These are phyloP conservation scores for Amaranthus cruentus DNA, from an alignment of 148 eudicot species.

Conservation along the genomic window DNA sequence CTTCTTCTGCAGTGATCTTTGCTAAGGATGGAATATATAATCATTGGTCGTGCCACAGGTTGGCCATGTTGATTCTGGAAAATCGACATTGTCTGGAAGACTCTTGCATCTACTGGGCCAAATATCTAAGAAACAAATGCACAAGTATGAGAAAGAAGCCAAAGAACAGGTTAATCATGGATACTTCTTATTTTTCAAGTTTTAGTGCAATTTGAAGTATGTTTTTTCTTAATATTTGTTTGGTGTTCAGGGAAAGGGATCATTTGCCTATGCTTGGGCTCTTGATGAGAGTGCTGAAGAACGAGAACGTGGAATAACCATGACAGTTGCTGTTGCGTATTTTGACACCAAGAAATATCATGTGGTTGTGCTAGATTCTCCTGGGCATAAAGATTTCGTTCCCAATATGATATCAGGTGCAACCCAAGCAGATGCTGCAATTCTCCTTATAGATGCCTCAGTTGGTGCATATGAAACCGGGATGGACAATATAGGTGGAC, in stretches of 20 bases:
- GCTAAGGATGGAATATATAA: not conserved
- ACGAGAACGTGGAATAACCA: constrained; percentile 96
- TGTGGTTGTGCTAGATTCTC: constrained; percentile 90
- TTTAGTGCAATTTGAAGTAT: not conserved
- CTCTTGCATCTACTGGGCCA: constrained; percentile 75
- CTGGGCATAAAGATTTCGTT: constrained; percentile 97
- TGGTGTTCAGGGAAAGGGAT: constrained; percentile 78
- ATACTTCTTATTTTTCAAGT: not conserved
- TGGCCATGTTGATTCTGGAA: constrained; percentile 99
- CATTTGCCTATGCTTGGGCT: constrained; percentile 98
- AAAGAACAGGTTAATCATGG: constrained; percentile 55
- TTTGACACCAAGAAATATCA: constrained; percentile 74
- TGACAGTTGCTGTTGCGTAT: constrained; percentile 98
- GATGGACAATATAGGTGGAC: constrained; percentile 72
- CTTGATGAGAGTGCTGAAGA: constrained; percentile 96
- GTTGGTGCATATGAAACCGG: constrained; percentile 89
- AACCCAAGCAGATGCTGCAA: constrained; percentile 95
- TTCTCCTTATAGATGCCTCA: constrained; percentile 91
- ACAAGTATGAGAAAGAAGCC: constrained; percentile 86
- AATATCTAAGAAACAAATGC: constrained; percentile 86
- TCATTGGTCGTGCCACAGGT: constrained; percentile 42
- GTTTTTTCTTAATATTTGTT: constrained; percentile 8
- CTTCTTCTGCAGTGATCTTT: constrained; percentile 3
- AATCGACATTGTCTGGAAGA: constrained; percentile 94
- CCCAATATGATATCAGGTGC: constrained; percentile 99